These are phyloP conservation scores for Metarhizium album DNA, from an alignment of 2,329 filamentous ascomycete genomes.

Conservation along the genomic window DNA sequence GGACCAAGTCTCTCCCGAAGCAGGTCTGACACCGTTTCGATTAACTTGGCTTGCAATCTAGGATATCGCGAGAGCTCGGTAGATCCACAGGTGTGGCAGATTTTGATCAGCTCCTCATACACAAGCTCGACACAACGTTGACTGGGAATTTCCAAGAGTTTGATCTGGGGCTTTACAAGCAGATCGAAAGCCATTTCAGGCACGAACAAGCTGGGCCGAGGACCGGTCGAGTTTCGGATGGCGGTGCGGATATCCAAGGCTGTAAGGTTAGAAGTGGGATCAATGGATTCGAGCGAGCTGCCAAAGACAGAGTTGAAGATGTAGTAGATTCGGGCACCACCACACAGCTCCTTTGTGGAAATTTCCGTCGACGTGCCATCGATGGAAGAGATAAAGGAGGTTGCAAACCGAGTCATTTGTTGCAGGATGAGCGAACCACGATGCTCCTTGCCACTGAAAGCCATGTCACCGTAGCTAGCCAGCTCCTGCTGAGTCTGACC, in stretches of 20 bases:
- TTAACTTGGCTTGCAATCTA: slow-evolving; percentile 87
- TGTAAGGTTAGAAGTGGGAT: slow-evolving; percentile 90
- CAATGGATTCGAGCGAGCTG: slow-evolving; percentile 89
- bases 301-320: slow-evolving; percentile 99
- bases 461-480: slow-evolving; percentile 94
- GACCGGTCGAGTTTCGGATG: slow-evolving; percentile 95
- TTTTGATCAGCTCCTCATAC: slow-evolving; percentile 98
- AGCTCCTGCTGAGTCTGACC: slow-evolving; percentile 99
- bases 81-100: slow-evolving; percentile 95
- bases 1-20: slow-evolving; percentile 86
- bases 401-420: slow-evolving; percentile 96
- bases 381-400: slow-evolving; percentile 95
- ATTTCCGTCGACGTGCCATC: slow-evolving; percentile 98
- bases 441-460: slow-evolving; percentile 95
- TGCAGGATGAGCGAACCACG: slow-evolving; percentile 89
- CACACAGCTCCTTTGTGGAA: slow-evolving; percentile 94
- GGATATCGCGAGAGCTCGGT: slow-evolving; percentile 89
- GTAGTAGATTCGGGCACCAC: slow-evolving; percentile 92
- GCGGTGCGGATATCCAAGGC: slow-evolving; percentile 92
- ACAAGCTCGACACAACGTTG: slow-evolving; percentile 96
- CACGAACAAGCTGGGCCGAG: slow-evolving; percentile 89
- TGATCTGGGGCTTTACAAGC: slow-evolving; percentile 96
- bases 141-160: slow-evolving; percentile 85
- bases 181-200: slow-evolving; percentile 96
- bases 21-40: slow-evolving; percentile 94